Conservation (phyloP, 192 early-diverging fungal genomes). For the Coemansia erecta region DNA sequence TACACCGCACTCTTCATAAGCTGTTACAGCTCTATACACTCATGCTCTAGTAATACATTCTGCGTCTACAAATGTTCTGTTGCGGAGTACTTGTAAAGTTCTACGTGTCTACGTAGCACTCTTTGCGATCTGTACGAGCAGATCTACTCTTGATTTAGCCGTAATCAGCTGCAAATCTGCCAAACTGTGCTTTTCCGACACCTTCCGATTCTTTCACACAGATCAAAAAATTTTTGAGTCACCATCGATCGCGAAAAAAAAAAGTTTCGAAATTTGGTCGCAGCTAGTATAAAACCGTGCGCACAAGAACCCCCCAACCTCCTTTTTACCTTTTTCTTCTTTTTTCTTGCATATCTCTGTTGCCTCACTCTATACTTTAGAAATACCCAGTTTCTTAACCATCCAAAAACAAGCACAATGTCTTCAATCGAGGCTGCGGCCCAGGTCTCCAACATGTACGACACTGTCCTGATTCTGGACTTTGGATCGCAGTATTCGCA, state of each 20-base stretch:
- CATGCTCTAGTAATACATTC: no score
- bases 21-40: no score
- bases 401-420: slow-evolving; percentile 14
- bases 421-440: slow-evolving; percentile 35
- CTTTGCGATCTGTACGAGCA: no score
- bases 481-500: slow-evolving; percentile 99
- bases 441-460: slow-evolving; percentile 79
- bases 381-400: background rate
- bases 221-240: background rate
- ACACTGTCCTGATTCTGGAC: slow-evolving; percentile 98
- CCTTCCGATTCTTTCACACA: no score
- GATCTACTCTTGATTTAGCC: no score
- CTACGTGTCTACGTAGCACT: no score
- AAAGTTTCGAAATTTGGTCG: background rate
- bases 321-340: background rate
- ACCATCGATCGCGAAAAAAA: background rate
- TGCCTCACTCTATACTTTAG: slow-evolving; percentile 2
- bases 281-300: background rate
- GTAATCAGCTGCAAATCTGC: no score
- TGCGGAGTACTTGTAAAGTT: no score
- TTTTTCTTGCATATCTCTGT: slow-evolving; percentile 6
- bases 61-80: no score
- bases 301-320: background rate
- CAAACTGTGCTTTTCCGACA: no score
- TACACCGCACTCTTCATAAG: no score